phyloP scores from a whole-genome alignment of 1,139 yeast genomes.

The Suhomyces bolitotheri region DNA sequence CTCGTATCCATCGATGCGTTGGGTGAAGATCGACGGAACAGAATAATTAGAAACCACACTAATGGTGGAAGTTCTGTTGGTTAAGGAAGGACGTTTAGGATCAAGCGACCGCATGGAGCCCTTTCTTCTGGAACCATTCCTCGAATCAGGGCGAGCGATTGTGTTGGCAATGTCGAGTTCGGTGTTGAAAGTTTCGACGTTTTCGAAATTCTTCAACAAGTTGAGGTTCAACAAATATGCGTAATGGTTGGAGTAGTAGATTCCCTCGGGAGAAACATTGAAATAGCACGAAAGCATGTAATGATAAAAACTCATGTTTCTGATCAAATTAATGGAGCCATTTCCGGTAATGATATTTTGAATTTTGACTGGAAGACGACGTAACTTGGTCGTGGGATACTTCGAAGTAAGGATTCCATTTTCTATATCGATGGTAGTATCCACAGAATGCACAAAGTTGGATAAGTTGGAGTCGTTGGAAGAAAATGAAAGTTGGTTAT shows the following conservation, averaged over 20 bases:
- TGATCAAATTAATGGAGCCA: conserved; percentile 36
- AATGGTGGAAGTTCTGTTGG: conserved; percentile 16
- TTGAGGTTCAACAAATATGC: conserved; percentile 38
- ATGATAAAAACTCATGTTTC: conserved; percentile 37
- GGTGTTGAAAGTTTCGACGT: conserved; percentile 31
- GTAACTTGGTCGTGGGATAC: conserved; percentile 25
- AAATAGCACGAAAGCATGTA: conserved; percentile 47
- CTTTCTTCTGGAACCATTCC: conserved; percentile 35
- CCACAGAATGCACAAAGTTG: conserved; percentile 33
- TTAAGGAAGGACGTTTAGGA: conserved; percentile 9
- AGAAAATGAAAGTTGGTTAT: conserved; percentile 33
- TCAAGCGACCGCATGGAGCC: conserved; percentile 31
- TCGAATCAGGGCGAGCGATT: conserved; percentile 33
- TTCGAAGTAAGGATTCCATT: conserved; percentile 25
- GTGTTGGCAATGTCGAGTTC: conserved; percentile 32
- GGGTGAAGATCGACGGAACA: conserved; percentile 17
- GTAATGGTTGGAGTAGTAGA: conserved; percentile 39
- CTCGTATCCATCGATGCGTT: conserved; percentile 16
- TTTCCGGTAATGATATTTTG: conserved; percentile 38
- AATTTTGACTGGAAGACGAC: conserved; percentile 37
- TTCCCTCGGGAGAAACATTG: conserved; percentile 34
- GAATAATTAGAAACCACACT: conserved; percentile 18
- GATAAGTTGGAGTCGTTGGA: conserved; percentile 44
- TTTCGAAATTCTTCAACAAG: conserved; percentile 43
- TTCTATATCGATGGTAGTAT: conserved; percentile 31